Evolutionary conservation across 1,284 basidiomycete species (phyloP), one percentile per base, ranked within the genome.

Genomic region (Ganoderma lucidum): DNA sequence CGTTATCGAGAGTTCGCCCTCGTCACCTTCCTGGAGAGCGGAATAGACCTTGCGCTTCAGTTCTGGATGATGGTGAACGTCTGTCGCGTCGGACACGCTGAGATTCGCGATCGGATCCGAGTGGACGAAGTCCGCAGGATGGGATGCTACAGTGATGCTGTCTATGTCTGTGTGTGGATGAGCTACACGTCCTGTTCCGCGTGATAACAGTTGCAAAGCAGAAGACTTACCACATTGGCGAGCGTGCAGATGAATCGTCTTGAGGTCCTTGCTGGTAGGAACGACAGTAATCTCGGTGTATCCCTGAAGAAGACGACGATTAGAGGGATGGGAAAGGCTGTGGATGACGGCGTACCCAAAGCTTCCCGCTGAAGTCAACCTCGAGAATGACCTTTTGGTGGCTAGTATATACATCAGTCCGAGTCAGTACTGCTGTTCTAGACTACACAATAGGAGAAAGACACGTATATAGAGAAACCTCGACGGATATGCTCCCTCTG

Each of bases 381-480:
- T 97, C 95, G 73, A 97, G 83, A 70, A 94, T 93, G 64, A 96
- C 94, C 79, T 95, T 95, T 86, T 97, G 96, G 83, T 97, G 94
- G 83, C 92, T 93, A 91, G 92, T 93, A 90, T 80, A 90, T 79
- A 92, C 83, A 77, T 75, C 75, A 83, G 70, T 68, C 10, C 70
- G 75, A 84, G 84, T 93, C 82, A 93, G 85, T 77, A 81, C 71
- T 58, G 60, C 59, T 62, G 61, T 56, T 64, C 62, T 70, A 65
- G 19, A 6, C 42, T 64, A 68, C 66, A 8, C 56, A n/a, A 58
- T 69, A 73, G 76, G 76, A 70, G 73, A 76, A 77, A 80, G 75
- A 80, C 77, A 93, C 93, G 88, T 92, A 94, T 94, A 94, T 91
- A 78, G 90, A 86, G 87, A 94, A 94, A 75, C 93, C 93, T 81